Conservation (phyloP, 768 basidiomycete genomes). For the Lactarius sanguifluus region DNA sequence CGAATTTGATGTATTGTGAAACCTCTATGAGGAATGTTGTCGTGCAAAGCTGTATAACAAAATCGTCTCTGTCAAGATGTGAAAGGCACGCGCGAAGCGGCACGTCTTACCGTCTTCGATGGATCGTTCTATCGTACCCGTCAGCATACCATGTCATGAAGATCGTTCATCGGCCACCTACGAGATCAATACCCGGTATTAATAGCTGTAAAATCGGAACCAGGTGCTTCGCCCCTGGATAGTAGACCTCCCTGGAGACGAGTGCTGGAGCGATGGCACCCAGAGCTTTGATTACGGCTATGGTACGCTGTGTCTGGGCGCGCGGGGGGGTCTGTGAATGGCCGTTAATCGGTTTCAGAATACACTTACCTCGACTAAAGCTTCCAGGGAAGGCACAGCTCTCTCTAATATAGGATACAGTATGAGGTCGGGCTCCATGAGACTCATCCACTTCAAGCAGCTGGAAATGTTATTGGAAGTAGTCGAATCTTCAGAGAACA, state of each 20-base stretch:
- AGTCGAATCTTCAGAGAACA: constrained; percentile 81
- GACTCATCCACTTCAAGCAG: constrained; percentile 76
- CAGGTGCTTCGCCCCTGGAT: constrained; percentile 79
- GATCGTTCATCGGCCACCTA: constrained; percentile 37
- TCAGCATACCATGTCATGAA: constrained; percentile 1
- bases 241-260: constrained; percentile 76
- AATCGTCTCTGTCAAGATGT: constrained; percentile 23
- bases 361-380: constrained; percentile 69
- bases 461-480: constrained; percentile 77
- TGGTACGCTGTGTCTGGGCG: constrained; percentile 74
- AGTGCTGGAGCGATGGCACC: constrained; percentile 79
- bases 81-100: constrained; percentile 2
- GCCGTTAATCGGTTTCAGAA: neutral
- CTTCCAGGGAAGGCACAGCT: constrained; percentile 83
- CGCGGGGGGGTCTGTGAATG: constrained; percentile 7
- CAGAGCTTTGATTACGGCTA: constrained; percentile 82
- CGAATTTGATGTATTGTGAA: constrained; percentile 72
- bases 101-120: constrained; percentile 60
- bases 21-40: constrained; percentile 73
- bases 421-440: constrained; percentile 85
- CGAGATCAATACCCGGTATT: constrained; percentile 85
- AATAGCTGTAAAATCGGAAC: constrained; percentile 77
- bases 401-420: constrained; percentile 79
- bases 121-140: constrained; percentile 61
- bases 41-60: constrained; percentile 58